These are phyloP conservation scores for Blastocystis sp. DNA, from an alignment of 352 stramenopile genomes.

Conservation along the genomic window DNA sequence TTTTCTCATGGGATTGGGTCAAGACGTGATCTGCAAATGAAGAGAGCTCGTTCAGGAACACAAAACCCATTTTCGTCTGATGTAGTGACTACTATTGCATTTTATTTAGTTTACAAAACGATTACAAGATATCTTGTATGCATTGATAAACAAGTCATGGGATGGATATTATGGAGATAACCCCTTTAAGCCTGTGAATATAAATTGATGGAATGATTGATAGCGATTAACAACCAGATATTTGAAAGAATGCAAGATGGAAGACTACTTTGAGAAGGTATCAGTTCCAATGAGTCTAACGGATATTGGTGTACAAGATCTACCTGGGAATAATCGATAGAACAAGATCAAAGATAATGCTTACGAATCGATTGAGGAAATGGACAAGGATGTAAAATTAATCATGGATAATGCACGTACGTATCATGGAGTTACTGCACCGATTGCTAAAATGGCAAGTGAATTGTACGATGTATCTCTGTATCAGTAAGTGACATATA, in stretches of 20 bases:
- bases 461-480: constrained; percentile 44
- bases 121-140: not conserved
- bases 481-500: not conserved
- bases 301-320: not conserved
- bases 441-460: not conserved
- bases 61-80: constrained; percentile 10
- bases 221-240: constrained; percentile 17
- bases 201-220: not conserved
- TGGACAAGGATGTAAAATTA: constrained; percentile 28
- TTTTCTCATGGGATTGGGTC: not conserved
- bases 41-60: not conserved
- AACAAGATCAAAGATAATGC: not conserved
- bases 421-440: constrained; percentile 17
- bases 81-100: not conserved
- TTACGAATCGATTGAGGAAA: constrained; percentile 31
- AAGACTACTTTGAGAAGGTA: constrained; percentile 20
- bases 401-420: constrained; percentile 14
- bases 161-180: constrained; percentile 34
- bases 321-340: not conserved
- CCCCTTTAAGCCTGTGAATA: constrained; percentile 14
- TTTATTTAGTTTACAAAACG: not conserved
- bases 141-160: constrained; percentile 34
- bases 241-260: constrained; percentile 23
- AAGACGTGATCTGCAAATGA: not conserved
- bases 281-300: constrained; percentile 47